Conservation (phyloP, 768 basidiomycete species). For the Kwoniella botswanensis region DNA sequence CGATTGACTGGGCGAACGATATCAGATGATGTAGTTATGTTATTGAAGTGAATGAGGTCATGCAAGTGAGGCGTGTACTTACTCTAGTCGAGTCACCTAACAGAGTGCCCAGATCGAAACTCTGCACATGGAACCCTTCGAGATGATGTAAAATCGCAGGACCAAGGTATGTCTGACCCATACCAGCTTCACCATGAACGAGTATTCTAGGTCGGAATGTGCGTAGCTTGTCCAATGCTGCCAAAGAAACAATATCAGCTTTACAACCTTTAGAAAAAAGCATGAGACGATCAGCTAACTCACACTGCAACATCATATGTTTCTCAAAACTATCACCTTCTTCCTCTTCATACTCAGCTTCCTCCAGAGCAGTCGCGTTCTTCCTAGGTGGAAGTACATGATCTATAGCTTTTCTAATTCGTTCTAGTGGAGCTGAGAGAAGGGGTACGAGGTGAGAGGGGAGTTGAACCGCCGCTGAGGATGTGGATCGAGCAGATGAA, state of each 20-base stretch:
- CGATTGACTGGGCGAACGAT: constrained; percentile 68
- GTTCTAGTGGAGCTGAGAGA: constrained; percentile 70
- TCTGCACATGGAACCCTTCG: constrained; percentile 95
- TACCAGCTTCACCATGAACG: constrained; percentile 77
- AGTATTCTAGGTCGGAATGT: constrained; percentile 87
- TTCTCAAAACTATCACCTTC: constrained; percentile 80
- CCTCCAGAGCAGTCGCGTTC: constrained; percentile 82
- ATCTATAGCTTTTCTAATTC: constrained; percentile 72
- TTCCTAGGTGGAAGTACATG: constrained; percentile 80
- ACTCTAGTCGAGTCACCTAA: constrained; percentile 89
- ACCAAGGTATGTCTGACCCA: constrained; percentile 90
- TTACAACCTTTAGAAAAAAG: no score
- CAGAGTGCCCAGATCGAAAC: constrained; percentile 83
- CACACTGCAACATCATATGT: constrained; percentile 86
- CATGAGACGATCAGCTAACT: constrained; percentile 42
- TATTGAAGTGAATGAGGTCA: no score
- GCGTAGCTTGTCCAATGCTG: constrained; percentile 89
- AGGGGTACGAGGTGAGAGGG: constrained; percentile 83
- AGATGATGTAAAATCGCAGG: constrained; percentile 89
- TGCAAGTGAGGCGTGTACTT: constrained; percentile 51
- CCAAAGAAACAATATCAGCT: no score
- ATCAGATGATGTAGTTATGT: background rate
- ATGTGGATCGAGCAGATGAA: constrained; percentile 87
- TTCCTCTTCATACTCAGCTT: constrained; percentile 89
- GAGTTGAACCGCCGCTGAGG: constrained; percentile 81